Conservation (phyloP, 805 yeast genomes). For the Kodamaea kakaduensis region DNA sequence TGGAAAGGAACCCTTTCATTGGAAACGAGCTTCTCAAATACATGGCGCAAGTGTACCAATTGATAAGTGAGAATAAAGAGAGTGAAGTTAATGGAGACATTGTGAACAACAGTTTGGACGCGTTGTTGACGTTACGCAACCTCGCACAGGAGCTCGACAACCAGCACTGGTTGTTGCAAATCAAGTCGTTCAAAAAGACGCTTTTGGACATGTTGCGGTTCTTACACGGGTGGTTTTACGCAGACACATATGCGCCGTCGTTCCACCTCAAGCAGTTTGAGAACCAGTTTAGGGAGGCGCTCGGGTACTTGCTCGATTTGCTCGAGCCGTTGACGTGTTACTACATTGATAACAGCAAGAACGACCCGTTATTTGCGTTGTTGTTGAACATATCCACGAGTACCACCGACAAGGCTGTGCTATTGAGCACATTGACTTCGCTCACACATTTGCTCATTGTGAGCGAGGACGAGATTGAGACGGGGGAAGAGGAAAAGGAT, state of each 20-base stretch:
- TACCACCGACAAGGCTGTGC: slow-evolving; percentile 63
- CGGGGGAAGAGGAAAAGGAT: slow-evolving; percentile 11
- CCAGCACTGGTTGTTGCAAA: slow-evolving; percentile 69
- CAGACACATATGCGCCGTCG: slow-evolving; percentile 13
- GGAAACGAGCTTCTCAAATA: slow-evolving; percentile 39
- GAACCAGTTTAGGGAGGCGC: slow-evolving; percentile 50
- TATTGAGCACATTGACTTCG: slow-evolving; percentile 69
- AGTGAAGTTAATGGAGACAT: slow-evolving; percentile 16
- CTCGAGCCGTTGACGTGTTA: slow-evolving; percentile 83
- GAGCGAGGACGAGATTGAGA: slow-evolving; percentile 37
- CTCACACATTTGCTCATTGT: slow-evolving; percentile 69
- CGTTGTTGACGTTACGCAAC: slow-evolving; percentile 72
- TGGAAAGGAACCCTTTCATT: slow-evolving; percentile 41
- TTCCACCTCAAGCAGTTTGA: slow-evolving; percentile 20
- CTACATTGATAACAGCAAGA: slow-evolving; percentile 66
- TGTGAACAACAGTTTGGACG: slow-evolving; percentile 33
- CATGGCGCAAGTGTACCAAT: slow-evolving; percentile 33
- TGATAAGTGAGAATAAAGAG: slow-evolving; percentile 17
- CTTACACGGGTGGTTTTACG: slow-evolving; percentile 31
- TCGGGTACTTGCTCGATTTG: slow-evolving; percentile 69
- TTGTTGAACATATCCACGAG: slow-evolving; percentile 48
- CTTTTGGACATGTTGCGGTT: slow-evolving; percentile 44
- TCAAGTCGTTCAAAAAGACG: slow-evolving; percentile 43
- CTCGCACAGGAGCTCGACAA: slow-evolving; percentile 77
- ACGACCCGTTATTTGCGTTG: slow-evolving; percentile 62